Percentiles rank a stretch among this genome's conserved stretches.
Evolutionary conservation across 2,329 filamentous ascomycete genomes (phyloP).

Genomic region (Xylaria sp.): DNA sequence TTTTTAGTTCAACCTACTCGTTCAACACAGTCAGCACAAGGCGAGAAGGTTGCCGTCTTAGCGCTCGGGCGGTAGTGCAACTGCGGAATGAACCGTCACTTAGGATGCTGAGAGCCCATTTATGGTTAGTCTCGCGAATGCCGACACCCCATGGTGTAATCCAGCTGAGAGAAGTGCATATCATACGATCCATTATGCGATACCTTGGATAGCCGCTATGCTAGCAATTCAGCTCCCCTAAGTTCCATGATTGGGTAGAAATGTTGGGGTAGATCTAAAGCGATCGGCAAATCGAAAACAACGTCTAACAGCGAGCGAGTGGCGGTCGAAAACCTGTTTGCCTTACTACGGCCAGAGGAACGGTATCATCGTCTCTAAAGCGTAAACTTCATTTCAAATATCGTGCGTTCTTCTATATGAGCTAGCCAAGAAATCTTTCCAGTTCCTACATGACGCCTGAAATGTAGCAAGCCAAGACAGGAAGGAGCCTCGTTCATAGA

Average conservation of each 20-base stretch:
- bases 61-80: neutral
- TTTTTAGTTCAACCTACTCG: neutral
- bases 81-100: neutral
- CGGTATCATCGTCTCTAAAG: constrained; percentile 18
- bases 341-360: neutral
- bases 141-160: neutral
- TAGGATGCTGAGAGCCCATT: neutral
- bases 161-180: neutral
- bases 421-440: neutral
- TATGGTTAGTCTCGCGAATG: neutral
- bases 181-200: neutral
- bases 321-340: neutral
- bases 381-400: constrained; percentile 13
- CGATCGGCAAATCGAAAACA: constrained; percentile 9
- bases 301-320: constrained; percentile 6
- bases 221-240: neutral
- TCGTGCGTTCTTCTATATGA: constrained; percentile 7
- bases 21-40: no score
- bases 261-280: neutral
- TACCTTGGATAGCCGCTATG: neutral
- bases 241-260: neutral
- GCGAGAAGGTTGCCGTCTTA: neutral
- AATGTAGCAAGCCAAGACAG: constrained; percentile 21
- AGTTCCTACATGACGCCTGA: constrained; percentile 3
- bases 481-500: constrained; percentile 14